Percentiles rank a stretch among this genome's conserved stretches.
Conservation (phyloP, 139 green algal genomes). For the Chlorella sp. region DNA sequence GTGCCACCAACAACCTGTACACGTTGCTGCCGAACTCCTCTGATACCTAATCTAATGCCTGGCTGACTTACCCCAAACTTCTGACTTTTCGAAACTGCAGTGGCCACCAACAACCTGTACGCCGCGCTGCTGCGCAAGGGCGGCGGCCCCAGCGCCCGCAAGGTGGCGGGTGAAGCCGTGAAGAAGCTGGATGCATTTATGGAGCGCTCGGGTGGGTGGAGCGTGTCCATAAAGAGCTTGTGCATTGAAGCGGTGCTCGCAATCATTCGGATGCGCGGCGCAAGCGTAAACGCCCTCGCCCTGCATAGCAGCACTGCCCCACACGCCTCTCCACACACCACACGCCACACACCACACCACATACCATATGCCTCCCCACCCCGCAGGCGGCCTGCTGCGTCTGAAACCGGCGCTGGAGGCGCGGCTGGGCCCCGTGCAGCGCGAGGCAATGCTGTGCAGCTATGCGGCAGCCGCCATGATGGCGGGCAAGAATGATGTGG, state of each 20-base stretch:
- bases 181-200: constrained; percentile 76
- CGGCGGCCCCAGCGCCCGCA: constrained; percentile 19
- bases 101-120: constrained; percentile 76
- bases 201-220: constrained; percentile 36
- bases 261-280: too few species aligned
- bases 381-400: constrained; percentile 32
- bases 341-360: too few species aligned
- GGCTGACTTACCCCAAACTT: neutral
- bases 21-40: too few species aligned
- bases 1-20: too few species aligned
- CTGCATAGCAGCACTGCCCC: too few species aligned
- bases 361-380: neutral
- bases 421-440: constrained; percentile 73
- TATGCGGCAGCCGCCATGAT: constrained; percentile 71
- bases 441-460: constrained; percentile 74
- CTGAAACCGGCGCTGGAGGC: constrained; percentile 57
- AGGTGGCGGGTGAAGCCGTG: constrained; percentile 59
- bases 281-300: too few species aligned
- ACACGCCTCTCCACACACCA: too few species aligned
- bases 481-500: constrained; percentile 62
- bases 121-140: constrained; percentile 37
- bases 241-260: too few species aligned
- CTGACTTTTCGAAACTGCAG: constrained; percentile 4
- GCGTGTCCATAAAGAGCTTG: too few species aligned
- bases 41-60: neutral